A percentile compares a stretch with the other conserved stretches of the same genome.
phyloP scores from a whole-genome alignment of 1,284 basidiomycete species.

The Serendipita sp. region DNA sequence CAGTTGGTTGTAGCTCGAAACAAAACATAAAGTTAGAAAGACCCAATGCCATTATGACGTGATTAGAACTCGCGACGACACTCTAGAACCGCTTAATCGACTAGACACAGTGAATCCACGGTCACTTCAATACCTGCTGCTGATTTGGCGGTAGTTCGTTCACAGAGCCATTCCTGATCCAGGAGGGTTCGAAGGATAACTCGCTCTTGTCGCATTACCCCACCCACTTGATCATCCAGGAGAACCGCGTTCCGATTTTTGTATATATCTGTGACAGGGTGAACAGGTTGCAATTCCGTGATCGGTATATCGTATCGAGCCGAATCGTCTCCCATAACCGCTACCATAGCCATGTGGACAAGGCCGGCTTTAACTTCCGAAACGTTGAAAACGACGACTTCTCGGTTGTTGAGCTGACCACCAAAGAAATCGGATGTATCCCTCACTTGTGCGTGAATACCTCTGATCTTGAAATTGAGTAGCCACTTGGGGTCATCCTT shows the following conservation, averaged over 20 bases:
- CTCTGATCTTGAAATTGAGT: neutral
- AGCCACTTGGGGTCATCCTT: constrained; percentile 1
- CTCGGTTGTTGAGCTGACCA: neutral
- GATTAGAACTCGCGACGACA: too few species aligned
- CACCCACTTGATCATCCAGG: neutral
- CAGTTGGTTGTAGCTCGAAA: too few species aligned
- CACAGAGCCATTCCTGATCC: constrained; percentile 5
- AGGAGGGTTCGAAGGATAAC: neutral
- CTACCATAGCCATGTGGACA: neutral
- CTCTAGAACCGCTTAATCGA: neutral
- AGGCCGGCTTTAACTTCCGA: neutral
- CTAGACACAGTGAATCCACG: neutral
- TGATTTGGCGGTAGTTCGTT: neutral
- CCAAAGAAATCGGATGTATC: neutral
- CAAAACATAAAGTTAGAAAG: too few species aligned
- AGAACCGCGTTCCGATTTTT: neutral
- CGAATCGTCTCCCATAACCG: neutral
- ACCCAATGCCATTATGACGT: too few species aligned
- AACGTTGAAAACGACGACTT: neutral
- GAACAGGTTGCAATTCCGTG: neutral
- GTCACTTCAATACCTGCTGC: constrained; percentile 1
- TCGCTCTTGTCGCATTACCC: neutral
- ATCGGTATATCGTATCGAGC: neutral
- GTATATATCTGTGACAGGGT: neutral
- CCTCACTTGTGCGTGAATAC: neutral